Base-by-base conservation (phyloP, 2,329 filamentous ascomycete genomes). In the Xylariaceae sp. region DNA sequence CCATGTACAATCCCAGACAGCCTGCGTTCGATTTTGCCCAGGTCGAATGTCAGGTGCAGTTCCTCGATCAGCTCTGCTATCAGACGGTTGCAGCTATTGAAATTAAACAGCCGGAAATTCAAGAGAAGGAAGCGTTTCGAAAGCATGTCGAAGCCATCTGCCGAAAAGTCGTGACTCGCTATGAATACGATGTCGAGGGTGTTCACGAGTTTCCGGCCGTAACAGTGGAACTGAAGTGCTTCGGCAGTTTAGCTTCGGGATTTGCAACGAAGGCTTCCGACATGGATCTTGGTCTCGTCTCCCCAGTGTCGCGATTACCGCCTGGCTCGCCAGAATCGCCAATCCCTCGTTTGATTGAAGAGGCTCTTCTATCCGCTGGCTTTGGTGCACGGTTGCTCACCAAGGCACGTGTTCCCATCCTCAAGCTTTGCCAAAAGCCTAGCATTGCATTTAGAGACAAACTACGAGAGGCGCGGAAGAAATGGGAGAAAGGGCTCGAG, bases 181-280 rank as follows among this genome's bases (percentile, higher is more conserved):
- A 83, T 64, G 86, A 88, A 65, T 62, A 67, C 8, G 69, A 74
- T n/a, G 65, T 68, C 2, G 75, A 74, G 34, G 70, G 74, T 15
- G 64, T 74, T 3, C 60, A 62, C 0, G 74, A 80, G 7, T 85
- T 88, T 58, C 75, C 80, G 13, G 69, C 80, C 23, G 70, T 76
- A 8, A 82, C 82, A 55, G 81, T 93, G n/a, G 78, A 85, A 56
- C 77, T 95, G 11, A 85, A 85, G 66, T 90, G 88, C 68, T 95
- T 94, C 70, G 92, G 91, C 4, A 95, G 91, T 71, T 78, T 95
- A 51, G 83, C 84, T 17, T 92, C 91, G 10, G 92, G 92, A 0
- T 96, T 96, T 74, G 92, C 90, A 2, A 91, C 89, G 9, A 89
- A 89, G 67, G 85, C 86, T n/a, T 93, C 92, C 1, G 92, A 96